Base-by-base conservation (phyloP, 2,329 filamentous ascomycete species). In the Rhinocladiella mackenziei region DNA sequence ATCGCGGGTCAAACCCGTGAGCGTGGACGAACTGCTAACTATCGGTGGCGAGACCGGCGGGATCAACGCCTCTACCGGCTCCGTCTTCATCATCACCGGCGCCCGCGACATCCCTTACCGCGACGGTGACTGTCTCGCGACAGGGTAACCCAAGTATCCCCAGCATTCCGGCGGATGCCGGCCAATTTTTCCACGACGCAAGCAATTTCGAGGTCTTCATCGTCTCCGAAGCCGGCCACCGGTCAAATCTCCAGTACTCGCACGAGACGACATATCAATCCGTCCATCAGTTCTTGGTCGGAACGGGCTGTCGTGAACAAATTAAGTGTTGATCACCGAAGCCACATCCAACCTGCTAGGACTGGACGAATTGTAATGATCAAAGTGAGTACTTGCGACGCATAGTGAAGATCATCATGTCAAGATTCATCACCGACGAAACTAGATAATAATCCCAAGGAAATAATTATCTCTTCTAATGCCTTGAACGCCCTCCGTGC, bases 41-140 rank as follows among this genome's bases (percentile, higher is more conserved):
- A 60, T 81, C 4, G 73, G 67, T 3, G 64, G 59, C 10, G 60
- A 65, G 1, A 65, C 62, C 0, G 51, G 54, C 4, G 49, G 47
- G 29, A 38, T 48, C 5, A 13, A 50, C 55, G 3, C 58, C 0
- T 79, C 77, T 55, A 62, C 57, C 2, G 79, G 77, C 0, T 76
- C 79, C 0, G 77, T 79, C 0, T 61, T 80, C 33, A 68, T 83
- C 37, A 69, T 83, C 45, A 81, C 77, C 22, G 79, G 80, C 45
- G 50, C 62, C 42, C 10, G 61, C 9, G 74, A 80, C 36, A 45
- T 74, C 8, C 72, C 75, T 4, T 83, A 78, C 60, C 84, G 81
- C 47, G 80, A 79, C 3, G 76, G 78, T 18, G 73, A 83, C 60
- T 83, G 79, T 63, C 57, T 66, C 2, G 65, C 62, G 14, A 75